A percentile compares a stretch with the other conserved stretches of the same genome.
These are phyloP conservation scores for Dalbergia cochinchinensis DNA, from an alignment of 306 rosid genomes.

Conservation along the genomic window DNA sequence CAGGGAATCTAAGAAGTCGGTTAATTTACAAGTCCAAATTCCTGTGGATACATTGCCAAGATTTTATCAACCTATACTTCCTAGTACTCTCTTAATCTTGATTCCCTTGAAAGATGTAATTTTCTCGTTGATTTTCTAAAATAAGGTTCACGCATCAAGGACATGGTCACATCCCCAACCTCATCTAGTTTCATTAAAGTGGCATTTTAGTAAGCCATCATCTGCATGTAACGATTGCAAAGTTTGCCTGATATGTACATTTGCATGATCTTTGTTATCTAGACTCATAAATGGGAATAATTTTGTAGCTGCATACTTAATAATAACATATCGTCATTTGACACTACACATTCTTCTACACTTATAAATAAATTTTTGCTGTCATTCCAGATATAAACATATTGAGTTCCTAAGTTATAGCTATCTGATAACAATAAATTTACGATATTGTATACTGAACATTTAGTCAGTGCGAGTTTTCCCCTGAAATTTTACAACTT, in stretches of 20 bases:
- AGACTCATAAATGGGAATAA: not conserved
- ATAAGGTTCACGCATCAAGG: not conserved
- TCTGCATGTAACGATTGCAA: too few species aligned
- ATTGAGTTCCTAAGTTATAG: slow-evolving; percentile 7
- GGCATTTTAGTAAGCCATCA: too few species aligned
- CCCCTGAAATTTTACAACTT: not conserved
- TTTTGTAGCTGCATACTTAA: not conserved
- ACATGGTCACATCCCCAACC: not conserved
- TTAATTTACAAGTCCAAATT: not conserved
- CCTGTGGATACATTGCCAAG: not conserved
- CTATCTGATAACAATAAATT: not conserved
- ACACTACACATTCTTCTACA: not conserved
- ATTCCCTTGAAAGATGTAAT: slow-evolving; percentile 19
- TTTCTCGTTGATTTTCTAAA: not conserved
- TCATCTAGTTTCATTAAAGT: not conserved
- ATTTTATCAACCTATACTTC: too few species aligned
- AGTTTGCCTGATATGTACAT: slow-evolving; percentile 2
- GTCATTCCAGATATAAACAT: not conserved
- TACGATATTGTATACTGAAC: not conserved
- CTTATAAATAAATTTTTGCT: not conserved
- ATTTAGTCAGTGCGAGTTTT: not conserved
- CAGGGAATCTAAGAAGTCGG: not conserved
- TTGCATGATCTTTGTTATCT: not conserved
- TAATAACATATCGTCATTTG: not conserved
- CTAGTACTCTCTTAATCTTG: not conserved